These are phyloP conservation scores for Thraustotheca clavata DNA, from an alignment of 352 stramenopile genomes.

Conservation along the genomic window DNA sequence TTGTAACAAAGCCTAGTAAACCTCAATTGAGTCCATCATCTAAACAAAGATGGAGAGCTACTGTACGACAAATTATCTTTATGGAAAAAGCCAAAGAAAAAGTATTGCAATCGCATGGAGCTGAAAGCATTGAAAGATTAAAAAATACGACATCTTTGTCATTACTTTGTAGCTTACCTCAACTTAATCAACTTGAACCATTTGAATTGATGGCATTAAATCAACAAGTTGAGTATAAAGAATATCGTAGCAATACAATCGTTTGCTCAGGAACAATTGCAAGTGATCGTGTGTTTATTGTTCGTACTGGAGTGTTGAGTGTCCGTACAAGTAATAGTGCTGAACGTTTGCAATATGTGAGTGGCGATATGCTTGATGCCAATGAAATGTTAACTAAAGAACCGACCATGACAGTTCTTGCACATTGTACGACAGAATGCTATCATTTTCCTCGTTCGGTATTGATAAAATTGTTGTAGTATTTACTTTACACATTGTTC, in stretches of 20 bases:
- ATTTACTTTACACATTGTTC: neutral
- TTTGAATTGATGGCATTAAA: neutral
- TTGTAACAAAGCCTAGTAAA: neutral
- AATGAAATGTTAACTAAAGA: neutral
- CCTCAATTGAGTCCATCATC: neutral
- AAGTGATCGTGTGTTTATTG: neutral
- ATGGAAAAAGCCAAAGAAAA: constrained; percentile 25
- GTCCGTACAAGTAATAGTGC: neutral
- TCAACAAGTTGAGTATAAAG: neutral
- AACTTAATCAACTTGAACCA: neutral
- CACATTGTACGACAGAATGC: neutral
- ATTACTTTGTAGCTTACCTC: constrained; percentile 8
- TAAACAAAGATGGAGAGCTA: neutral
- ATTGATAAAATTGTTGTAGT: neutral
- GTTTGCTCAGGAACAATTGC: constrained; percentile 1
- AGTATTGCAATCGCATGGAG: constrained; percentile 7
- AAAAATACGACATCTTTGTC: constrained; percentile 5
- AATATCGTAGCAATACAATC: neutral
- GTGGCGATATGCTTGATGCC: constrained; percentile 15
- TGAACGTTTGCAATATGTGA: constrained; percentile 2
- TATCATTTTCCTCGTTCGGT: constrained; percentile 8
- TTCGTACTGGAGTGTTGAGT: neutral
- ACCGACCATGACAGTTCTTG: neutral
- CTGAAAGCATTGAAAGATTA: constrained; percentile 10
- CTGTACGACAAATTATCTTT: constrained; percentile 17